Evolutionary conservation across 352 stramenopile genomes (phyloP).

Genomic region (Globisporangium okanoganense): DNA sequence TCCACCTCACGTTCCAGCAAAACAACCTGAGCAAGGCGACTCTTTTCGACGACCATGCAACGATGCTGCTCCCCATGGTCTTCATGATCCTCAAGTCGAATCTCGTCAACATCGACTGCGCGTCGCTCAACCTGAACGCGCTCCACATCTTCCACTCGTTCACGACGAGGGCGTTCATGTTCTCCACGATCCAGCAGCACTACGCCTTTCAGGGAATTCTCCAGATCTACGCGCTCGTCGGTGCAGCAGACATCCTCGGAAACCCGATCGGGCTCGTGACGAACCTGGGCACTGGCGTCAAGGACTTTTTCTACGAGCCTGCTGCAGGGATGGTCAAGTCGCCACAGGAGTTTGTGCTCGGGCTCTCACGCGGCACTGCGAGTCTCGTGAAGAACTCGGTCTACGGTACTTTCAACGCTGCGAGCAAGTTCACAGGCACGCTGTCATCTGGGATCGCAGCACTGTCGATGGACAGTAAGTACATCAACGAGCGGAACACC

Average conservation of each 20-base stretch:
- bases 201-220: conserved; percentile 75
- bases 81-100: conserved; percentile 63
- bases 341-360: conserved; percentile 84
- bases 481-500: conserved; percentile 78
- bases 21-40: conserved; percentile 45
- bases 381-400: conserved; percentile 89
- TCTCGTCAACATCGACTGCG: conserved; percentile 75
- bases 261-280: conserved; percentile 89
- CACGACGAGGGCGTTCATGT: conserved; percentile 60
- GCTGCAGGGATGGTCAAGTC: conserved; percentile 84
- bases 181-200: conserved; percentile 76
- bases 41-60: conserved; percentile 37
- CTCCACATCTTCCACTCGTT: conserved; percentile 83
- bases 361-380: conserved; percentile 85
- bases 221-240: conserved; percentile 77
- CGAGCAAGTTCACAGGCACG: conserved; percentile 91
- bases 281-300: conserved; percentile 84
- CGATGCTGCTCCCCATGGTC: conserved; percentile 46
- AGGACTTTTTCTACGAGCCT: conserved; percentile 91
- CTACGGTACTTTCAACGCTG: conserved; percentile 91
- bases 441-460: conserved; percentile 89
- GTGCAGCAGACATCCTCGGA: conserved; percentile 79
- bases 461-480: conserved; percentile 88
- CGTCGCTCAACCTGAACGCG: conserved; percentile 75
- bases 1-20: conserved; percentile 75